Conservation (phyloP, 2,329 filamentous ascomycete genomes). For the Neonectria magnoliae region DNA sequence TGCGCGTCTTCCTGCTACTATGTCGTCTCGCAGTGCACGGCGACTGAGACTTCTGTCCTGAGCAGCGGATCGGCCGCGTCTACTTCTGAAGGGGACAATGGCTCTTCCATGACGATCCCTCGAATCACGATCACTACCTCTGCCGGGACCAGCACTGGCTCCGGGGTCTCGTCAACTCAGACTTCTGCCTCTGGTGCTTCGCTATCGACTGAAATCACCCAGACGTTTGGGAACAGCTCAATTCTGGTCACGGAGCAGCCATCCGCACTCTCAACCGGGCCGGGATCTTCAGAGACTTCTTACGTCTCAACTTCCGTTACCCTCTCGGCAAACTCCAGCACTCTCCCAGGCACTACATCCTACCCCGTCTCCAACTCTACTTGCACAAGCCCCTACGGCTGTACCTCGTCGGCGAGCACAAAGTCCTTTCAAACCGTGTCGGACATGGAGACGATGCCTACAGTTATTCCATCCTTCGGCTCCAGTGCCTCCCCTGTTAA, state of each 20-base stretch:
- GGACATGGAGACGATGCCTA: conserved; percentile 38
- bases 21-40: conserved; percentile 33
- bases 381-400: conserved; percentile 26
- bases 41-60: conserved; percentile 23
- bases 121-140: not conserved
- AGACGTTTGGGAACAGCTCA: not conserved
- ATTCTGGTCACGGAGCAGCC: not conserved
- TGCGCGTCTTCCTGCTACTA: conserved; percentile 44
- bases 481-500: conserved; percentile 31
- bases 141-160: not conserved
- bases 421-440: conserved; percentile 17
- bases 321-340: conserved; percentile 2
- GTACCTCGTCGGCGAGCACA: conserved; percentile 17
- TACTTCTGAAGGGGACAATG: not conserved
- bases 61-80: not conserved
- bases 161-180: not conserved
- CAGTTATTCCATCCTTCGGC: conserved; percentile 21
- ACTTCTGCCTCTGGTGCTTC: not conserved
- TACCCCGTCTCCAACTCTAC: conserved; percentile 6
- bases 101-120: not conserved
- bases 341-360: not conserved
- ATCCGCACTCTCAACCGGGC: not conserved
- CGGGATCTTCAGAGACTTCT: not conserved
- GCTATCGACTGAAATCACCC: not conserved
- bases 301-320: not conserved